Conservation (phyloP, 129 eudicot species). For the Tanacetum coccineum region DNA sequence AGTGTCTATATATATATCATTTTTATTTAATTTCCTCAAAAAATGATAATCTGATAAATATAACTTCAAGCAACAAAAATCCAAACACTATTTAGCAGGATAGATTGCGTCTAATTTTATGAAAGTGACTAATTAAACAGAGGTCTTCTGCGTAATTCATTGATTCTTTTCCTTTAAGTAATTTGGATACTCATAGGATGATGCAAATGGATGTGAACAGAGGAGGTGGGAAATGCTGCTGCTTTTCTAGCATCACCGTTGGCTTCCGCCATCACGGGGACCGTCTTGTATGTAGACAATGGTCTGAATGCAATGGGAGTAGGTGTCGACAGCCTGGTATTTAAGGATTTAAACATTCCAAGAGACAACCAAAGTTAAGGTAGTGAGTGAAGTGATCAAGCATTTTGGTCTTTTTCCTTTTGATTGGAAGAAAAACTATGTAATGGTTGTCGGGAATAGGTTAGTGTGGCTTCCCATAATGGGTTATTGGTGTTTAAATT, state of each 20-base stretch:
- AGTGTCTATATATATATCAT: too few species aligned
- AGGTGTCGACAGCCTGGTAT: constrained; percentile 84
- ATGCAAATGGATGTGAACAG: constrained; percentile 46
- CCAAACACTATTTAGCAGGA: too few species aligned
- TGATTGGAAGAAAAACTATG: constrained; percentile 6
- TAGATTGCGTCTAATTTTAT: too few species aligned
- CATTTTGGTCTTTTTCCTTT: not conserved
- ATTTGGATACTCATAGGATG: not conserved
- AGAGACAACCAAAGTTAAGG: constrained; percentile 38
- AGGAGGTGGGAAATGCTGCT: constrained; percentile 88
- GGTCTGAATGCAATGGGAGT: constrained; percentile 96
- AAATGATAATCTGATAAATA: too few species aligned
- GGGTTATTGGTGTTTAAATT: constrained; percentile 18
- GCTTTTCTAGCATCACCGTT: constrained; percentile 91
- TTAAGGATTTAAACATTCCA: constrained; percentile 70
- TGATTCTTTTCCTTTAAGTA: not conserved
- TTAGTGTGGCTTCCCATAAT: constrained; percentile 14
- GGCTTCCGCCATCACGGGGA: constrained; percentile 93
- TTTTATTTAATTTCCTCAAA: too few species aligned
- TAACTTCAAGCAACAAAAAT: too few species aligned
- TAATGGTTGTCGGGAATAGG: constrained; percentile 12
- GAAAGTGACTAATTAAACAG: too few species aligned
- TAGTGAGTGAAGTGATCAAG: too few species aligned
- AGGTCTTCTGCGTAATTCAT: not conserved
- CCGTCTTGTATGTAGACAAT: constrained; percentile 85